A percentile compares a stretch with the other conserved stretches of the same genome.
These are phyloP conservation scores for Podospora pseudoanserina DNA, from an alignment of 495 filamentous ascomycete species.

Conservation along the genomic window DNA sequence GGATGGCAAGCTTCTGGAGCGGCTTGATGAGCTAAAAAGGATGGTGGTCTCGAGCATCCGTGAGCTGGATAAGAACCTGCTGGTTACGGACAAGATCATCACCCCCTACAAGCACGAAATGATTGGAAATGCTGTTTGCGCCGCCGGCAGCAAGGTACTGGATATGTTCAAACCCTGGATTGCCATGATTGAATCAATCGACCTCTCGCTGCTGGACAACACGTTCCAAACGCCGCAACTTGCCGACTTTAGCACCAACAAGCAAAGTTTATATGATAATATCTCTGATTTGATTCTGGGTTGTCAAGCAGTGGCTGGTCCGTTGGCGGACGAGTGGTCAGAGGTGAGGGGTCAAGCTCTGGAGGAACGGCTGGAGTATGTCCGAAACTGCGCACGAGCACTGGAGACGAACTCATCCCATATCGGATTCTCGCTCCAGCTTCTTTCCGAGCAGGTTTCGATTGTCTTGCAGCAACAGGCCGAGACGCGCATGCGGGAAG, in stretches of 20 bases:
- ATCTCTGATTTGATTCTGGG: slow-evolving; percentile 82
- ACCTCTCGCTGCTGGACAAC: slow-evolving; percentile 69
- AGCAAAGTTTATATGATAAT: slow-evolving; percentile 88
- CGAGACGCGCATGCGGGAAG: slow-evolving; percentile 39
- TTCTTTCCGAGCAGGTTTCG: slow-evolving; percentile 75
- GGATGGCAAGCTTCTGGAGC: slow-evolving; percentile 72
- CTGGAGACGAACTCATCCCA: slow-evolving; percentile 84
- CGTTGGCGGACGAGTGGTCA: slow-evolving; percentile 92
- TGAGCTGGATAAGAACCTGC: slow-evolving; percentile 79
- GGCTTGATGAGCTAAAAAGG: slow-evolving; percentile 77
- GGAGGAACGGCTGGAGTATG: slow-evolving; percentile 79
- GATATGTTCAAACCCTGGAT: slow-evolving; percentile 87
- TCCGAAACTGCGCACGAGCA: slow-evolving; percentile 69
- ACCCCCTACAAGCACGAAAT: slow-evolving; percentile 65
- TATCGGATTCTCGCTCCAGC: slow-evolving; percentile 79
- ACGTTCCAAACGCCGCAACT: slow-evolving; percentile 79
- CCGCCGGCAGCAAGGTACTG: slow-evolving; percentile 68
- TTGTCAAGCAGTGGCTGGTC: slow-evolving; percentile 83
- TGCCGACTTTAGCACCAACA: slow-evolving; percentile 81
- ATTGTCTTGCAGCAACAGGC: slow-evolving; percentile 44
- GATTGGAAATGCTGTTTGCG: slow-evolving; percentile 71
- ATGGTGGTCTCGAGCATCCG: slow-evolving; percentile 77
- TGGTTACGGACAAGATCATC: slow-evolving; percentile 70
- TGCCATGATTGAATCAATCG: slow-evolving; percentile 80
- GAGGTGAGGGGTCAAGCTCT: slow-evolving; percentile 85